Evolutionary conservation across 306 rosid species (phyloP), one percentile per base, ranked within the genome.

Genomic region (Benincasa hispida): DNA sequence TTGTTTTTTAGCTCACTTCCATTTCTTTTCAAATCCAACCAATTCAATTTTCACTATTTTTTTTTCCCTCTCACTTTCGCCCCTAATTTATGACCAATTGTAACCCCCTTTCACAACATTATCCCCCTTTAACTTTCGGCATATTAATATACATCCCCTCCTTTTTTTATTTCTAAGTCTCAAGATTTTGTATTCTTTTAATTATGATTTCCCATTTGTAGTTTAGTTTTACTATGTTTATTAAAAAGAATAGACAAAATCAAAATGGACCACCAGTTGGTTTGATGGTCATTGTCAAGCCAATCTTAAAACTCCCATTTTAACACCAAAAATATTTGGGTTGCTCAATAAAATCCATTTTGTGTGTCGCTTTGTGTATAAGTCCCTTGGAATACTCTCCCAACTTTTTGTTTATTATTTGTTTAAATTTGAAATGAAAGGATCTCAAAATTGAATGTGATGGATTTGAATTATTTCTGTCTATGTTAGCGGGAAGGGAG

Each of bases 401-500:
- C 47, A 41, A 10, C 11, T 41, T 41, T 6, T 60, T 18, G 6
- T 37, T 66, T 39, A 50, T 1, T 35, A 66, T 66, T 35, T n/a
- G 6, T 11, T 66, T 66, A 10, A n/a, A 66, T n/a, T n/a, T 30
- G 18, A 18, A 7, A 7, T 1, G 25, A 13, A 61, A 18, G 12
- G 21, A 10, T 13, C 9, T 45, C 1, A 45, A 8, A 62, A 34
- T 63, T 63, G 70, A 34, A 32, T 34, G 70, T 19, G 50, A 41
- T 41, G 0, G 34, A 70, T 70, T 70, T 70, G 58, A 70, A 70
- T 47, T 7, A 70, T 70, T 70, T 45, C 9, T 27, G 57, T 47
- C 35, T 68, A 24, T 39, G 75, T 39, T 42, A 68, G 75, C 75
- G 75, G 75, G 72, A 66, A 66, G 72, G 51, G 75, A 42, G 56